Evolutionary conservation across 2,329 filamentous ascomycete species (phyloP).

Genomic region (Diaporthe vexans): DNA sequence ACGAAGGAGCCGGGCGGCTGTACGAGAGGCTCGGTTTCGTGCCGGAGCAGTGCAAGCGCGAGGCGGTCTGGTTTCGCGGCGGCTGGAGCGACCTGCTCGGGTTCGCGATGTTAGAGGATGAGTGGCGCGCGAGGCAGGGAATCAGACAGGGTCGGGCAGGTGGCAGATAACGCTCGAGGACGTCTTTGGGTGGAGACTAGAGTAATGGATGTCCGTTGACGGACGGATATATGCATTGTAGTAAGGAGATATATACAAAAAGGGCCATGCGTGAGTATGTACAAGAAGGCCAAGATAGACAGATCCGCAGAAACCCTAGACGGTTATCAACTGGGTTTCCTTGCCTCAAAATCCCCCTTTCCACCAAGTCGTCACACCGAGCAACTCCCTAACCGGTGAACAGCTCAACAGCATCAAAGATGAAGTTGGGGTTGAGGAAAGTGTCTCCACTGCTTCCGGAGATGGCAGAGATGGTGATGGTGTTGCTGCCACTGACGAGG

Average conservation of each 20-base stretch:
- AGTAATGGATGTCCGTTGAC: neutral
- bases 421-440: slow-evolving; percentile 71
- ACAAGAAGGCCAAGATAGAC: slow-evolving; percentile 21
- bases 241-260: neutral
- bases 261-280: slow-evolving; percentile 4
- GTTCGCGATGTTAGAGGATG: slow-evolving; percentile 49
- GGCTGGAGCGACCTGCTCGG: slow-evolving; percentile 53
- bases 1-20: slow-evolving; percentile 49
- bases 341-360: neutral
- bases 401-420: slow-evolving; percentile 53
- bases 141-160: neutral
- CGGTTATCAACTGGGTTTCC: neutral
- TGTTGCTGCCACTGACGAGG: slow-evolving; percentile 72
- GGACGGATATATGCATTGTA: slow-evolving; percentile 3
- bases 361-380: neutral
- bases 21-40: slow-evolving; percentile 55
- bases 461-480: slow-evolving; percentile 70
- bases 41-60: slow-evolving; percentile 57
- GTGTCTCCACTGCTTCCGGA: slow-evolving; percentile 70
- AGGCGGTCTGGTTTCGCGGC: slow-evolving; percentile 55
- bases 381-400: slow-evolving; percentile 42
- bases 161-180: neutral
- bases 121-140: slow-evolving; percentile 38
- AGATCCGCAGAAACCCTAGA: neutral
- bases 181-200: neutral